phyloP scores from a whole-genome alignment of 352 stramenopile genomes.

The Globisporangium orthogonon region DNA sequence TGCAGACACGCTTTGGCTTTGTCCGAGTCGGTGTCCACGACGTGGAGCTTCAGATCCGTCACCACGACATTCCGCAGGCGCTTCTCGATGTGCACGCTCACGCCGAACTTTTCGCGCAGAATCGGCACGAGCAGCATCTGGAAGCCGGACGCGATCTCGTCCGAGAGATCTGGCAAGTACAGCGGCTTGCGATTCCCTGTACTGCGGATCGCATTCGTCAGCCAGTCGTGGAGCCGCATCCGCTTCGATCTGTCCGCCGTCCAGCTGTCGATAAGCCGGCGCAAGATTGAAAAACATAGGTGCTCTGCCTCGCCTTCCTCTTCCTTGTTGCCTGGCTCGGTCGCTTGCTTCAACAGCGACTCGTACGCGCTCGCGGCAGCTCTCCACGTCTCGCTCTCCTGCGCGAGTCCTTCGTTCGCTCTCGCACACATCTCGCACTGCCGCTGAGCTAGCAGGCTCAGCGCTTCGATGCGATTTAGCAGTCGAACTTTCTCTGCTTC shows the following conservation, averaged over 20 bases:
- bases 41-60: conserved; percentile 50
- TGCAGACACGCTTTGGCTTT: conserved; percentile 37
- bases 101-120: conserved; percentile 43
- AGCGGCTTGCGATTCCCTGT: conserved; percentile 47
- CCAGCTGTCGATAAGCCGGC: conserved; percentile 53
- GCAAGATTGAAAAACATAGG: conserved; percentile 55
- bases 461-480: conserved; percentile 29
- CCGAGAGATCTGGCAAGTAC: conserved; percentile 55
- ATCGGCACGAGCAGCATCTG: conserved; percentile 58
- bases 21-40: conserved; percentile 16
- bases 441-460: conserved; percentile 21
- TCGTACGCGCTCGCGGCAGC: conserved; percentile 34
- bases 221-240: conserved; percentile 66
- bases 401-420: conserved; percentile 16
- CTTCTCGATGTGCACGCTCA: conserved; percentile 53
- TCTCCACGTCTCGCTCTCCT: conserved; percentile 41
- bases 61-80: conserved; percentile 52
- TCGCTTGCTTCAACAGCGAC: conserved; percentile 24
- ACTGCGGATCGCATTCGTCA: conserved; percentile 53
- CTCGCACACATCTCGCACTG: conserved; percentile 23
- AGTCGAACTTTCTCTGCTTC: conserved; percentile 39
- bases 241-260: conserved; percentile 65
- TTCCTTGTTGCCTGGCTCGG: conserved; percentile 19
- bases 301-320: conserved; percentile 40
- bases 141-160: conserved; percentile 54